phyloP scores from a whole-genome alignment of 164 flowering plant genomes.

The Paratinospora sagittata region DNA sequence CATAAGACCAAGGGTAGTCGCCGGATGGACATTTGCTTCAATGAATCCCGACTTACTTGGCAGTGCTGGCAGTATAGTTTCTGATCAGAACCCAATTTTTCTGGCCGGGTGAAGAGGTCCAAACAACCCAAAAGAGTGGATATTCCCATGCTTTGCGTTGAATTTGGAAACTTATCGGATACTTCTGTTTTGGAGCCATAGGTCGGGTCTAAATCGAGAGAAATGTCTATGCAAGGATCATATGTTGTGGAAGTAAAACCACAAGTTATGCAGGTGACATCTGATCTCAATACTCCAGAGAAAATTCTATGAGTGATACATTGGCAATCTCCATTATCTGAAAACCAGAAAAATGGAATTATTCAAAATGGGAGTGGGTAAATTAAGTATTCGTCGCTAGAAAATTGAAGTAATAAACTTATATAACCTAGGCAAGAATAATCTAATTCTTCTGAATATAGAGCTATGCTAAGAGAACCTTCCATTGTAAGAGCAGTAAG shows the following conservation, averaged over 20 bases:
- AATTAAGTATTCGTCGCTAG: background rate
- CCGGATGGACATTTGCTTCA: slow-evolving; percentile 62
- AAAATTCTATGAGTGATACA: slow-evolving; percentile 61
- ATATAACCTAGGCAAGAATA: background rate
- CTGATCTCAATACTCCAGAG: slow-evolving; percentile 60
- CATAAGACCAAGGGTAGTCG: slow-evolving; percentile 54
- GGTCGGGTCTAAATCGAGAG: slow-evolving; percentile 43
- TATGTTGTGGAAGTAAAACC: slow-evolving; percentile 63
- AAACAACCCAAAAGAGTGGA: slow-evolving; percentile 62
- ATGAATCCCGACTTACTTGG: slow-evolving; percentile 37
- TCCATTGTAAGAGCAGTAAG: background rate
- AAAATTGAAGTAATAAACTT: background rate
- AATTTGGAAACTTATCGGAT: slow-evolving; percentile 24
- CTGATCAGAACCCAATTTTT: slow-evolving; percentile 69
- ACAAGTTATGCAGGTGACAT: slow-evolving; percentile 56
- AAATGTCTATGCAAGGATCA: slow-evolving; percentile 62
- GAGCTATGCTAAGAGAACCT: background rate
- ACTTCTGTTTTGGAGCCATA: slow-evolving; percentile 11
- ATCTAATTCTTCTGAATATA: background rate
- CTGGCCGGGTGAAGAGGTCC: slow-evolving; percentile 63
- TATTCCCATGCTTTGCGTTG: slow-evolving; percentile 21
- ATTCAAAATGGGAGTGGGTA: background rate
- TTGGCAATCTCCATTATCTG: slow-evolving; percentile 50
- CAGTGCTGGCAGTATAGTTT: slow-evolving; percentile 59
- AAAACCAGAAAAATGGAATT: background rate